Base-by-base conservation (phyloP, 106 monocot species). In the Dioscorea zingiberensis region DNA sequence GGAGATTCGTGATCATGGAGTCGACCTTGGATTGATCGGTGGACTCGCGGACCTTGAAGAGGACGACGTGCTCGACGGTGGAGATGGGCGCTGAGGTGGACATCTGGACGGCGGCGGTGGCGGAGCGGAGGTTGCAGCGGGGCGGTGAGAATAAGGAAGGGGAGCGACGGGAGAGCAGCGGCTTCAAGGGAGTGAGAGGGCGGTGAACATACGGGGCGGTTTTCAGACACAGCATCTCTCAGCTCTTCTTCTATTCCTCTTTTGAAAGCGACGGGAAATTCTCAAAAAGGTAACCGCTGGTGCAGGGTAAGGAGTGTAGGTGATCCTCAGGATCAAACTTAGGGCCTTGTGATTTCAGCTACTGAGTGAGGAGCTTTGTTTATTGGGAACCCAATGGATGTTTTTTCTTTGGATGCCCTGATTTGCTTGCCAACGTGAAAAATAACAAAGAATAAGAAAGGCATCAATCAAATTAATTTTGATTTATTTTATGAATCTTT, bases 1-100 rank as follows among this genome's bases (percentile, higher is more conserved):
- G 78, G 67, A 97, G 86, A 29, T 64, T 64, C 67, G 91, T 68
- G 57, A 92, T 18, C 91, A 91, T 88, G 74, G 81, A 55, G 53
- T 74, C 77, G 78, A 80, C 13, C 65, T 68, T 59, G 46, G 81
- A 69, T 7, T 82, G 54, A 17, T 76, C 83, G 27, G 83, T 73
- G 66, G 59, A 51, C 17, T 79, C 73, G 19, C 77, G 83, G 64
- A 81, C 72, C 74, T 85, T 88, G 85, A 92, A 86, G 70, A 97
- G 85, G 65, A 97, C 97, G 27, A 92, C 63, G 79, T 97, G 97
- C 58, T 97, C 97, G 63, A 97, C 70, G 25, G 59, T 61, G 64
- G 73, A 26, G 44, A 59, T 58, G 59, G 13, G 22, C 27, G 19
- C 9, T 44, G 47, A 17, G n/a, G 17, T 15, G 70, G 61, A 38